Conservation (phyloP, 1,284 basidiomycete species). For the Coriolopsis trogii region DNA sequence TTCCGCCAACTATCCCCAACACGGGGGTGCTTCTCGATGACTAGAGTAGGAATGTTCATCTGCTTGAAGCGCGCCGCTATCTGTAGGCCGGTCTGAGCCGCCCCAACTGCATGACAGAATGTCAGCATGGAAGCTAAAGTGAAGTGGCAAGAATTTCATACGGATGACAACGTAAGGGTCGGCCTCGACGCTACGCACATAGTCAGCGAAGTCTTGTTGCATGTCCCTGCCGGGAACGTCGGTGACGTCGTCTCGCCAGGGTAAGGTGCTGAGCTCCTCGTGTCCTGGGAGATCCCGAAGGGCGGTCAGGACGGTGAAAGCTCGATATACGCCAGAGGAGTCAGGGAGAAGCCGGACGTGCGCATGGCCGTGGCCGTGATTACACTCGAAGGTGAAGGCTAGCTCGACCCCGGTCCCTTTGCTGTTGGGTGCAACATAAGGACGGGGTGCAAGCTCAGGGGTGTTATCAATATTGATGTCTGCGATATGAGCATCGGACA, state of each 20-base stretch:
- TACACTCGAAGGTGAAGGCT: slow-evolving; percentile 45
- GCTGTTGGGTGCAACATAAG: slow-evolving; percentile 19
- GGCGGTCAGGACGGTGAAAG: slow-evolving; percentile 31
- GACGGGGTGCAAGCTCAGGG: slow-evolving; percentile 29
- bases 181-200: slow-evolving; percentile 23
- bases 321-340: slow-evolving; percentile 15
- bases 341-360: slow-evolving; percentile 36
- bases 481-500: slow-evolving; percentile 28
- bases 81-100: slow-evolving; percentile 55
- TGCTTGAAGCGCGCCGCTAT: slow-evolving; percentile 55
- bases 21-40: slow-evolving; percentile 48
- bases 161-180: slow-evolving; percentile 19
- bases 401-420: slow-evolving; percentile 19
- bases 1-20: slow-evolving; percentile 59
- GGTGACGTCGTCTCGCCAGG: slow-evolving; percentile 10
- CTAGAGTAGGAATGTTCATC: slow-evolving; percentile 49
- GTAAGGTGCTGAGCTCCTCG: slow-evolving; percentile 26
- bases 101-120: slow-evolving; percentile 44
- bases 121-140: neutral
- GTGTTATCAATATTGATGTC: slow-evolving; percentile 35
- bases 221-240: slow-evolving; percentile 13
- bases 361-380: slow-evolving; percentile 39
- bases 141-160: neutral
- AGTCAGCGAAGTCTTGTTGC: slow-evolving; percentile 20
- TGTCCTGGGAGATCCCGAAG: slow-evolving; percentile 34